Base-by-base conservation (phyloP, 306 rosid genomes). In the Sechiopsis laciniata region DNA sequence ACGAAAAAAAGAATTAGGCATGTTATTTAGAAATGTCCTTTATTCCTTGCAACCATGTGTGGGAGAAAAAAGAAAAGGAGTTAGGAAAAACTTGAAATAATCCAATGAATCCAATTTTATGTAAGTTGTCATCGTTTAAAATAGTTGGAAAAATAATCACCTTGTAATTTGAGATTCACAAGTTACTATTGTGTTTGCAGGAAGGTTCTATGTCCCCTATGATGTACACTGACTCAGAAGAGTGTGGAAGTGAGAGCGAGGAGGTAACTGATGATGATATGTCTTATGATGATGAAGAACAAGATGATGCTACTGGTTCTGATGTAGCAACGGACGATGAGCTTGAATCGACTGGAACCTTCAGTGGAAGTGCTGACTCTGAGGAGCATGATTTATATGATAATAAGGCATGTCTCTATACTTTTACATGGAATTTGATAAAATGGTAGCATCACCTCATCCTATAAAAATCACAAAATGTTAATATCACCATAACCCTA, bases 221-320 rank as follows among this genome's bases (percentile, higher is more conserved):
- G 45, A 74, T 88, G 75, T 89, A 95, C 87, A 76, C 84, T 3
- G 96, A 91, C 75, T 68, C 97, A 6, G 96, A 89, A 73, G 97
- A 88, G 53, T 83, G 90, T 83, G 91, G 84, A 70, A 88, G 88
- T 70, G 97, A 84, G 81, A 84, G 88, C 20, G 99, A 82, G 62
- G 97, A 87, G 81, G 96, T 72, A 55, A 83, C 89, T 29, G 97
- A 89, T 67, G 95, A 85, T 79, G 96, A 86, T 7, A 75, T 81
- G 76, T 94, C 92, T 60, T 89, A 87, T 66, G 92, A 94, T 37
- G 96, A 88, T 19, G 93, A 87, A 76, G 87, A 88, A 42, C 71
- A 78, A 17, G 93, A 88, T 65, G 86, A 79, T 81, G 83, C 84
- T 42, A 21, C 83, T 2, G 93, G 74, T 68, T 90, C 90, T 76